Evolutionary conservation across 1,284 basidiomycete genomes (phyloP), one percentile per base, ranked within the genome.

Genomic region (Marasmius fiardii): DNA sequence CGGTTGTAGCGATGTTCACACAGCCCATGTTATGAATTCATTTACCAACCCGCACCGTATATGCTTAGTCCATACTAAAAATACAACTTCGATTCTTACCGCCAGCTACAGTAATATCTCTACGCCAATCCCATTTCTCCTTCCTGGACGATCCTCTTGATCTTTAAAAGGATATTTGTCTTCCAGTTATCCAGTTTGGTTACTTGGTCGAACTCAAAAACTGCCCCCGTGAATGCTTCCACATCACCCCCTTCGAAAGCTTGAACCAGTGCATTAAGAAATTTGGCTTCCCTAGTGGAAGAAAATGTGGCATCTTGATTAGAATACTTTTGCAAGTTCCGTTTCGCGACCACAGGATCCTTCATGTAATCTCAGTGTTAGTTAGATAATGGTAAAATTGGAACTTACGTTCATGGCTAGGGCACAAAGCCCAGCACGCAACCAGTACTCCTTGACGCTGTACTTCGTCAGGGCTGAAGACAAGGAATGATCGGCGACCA

Each of bases 401-500:
- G 11, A 16, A 76, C 85, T 64, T 72, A 95, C 95, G 58, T 82
- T 83, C 80, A 92, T 90, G 18, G 95, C 96, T 54, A 98, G 79
- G 39, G 92, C 92, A 68, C 96, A 99, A 24, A 99, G 74, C 33
- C 86, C 86, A 2, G 95, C 84, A 63, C 88, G 84, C 44, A 99
- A 79, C 88, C 94, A 98, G 70, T 97, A 98, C 67, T 99, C 96
- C 75, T 98, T 99, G 64, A 98, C 96, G 61, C 92, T 95, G 76
- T 98, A 99, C 72, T 94, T 94, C n/a, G 97, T 99, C 64, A 99
- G 75, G 18, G 89, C 80, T 52, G 90, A 94, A 2, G 78, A 78
- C 49, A 99, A 76, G 16, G 90, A 93, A 71, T 92, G 88, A 60
- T 90, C 82, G 1, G 95, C 97, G 45, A 99, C 95, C 65, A 91